These are phyloP conservation scores for Teratosphaeria pseudoeucalypti DNA, from an alignment of 2,329 filamentous ascomycete genomes.

Conservation along the genomic window DNA sequence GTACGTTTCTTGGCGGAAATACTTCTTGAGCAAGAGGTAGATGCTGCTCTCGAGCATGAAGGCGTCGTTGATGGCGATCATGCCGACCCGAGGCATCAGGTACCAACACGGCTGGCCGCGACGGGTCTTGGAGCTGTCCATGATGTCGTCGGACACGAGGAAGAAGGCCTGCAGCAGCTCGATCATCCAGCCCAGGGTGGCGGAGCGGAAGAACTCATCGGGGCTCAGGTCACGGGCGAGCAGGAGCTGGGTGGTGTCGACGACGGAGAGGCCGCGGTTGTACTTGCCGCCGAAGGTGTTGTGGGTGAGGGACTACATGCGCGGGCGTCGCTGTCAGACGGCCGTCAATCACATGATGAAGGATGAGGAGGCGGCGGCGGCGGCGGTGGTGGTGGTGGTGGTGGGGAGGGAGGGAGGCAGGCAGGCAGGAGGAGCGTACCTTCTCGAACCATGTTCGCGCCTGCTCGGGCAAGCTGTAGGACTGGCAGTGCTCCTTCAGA, in stretches of 20 bases:
- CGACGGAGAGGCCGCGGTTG: conserved; percentile 96
- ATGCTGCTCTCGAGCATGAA: conserved; percentile 91
- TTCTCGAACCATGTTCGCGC: conserved; percentile 79
- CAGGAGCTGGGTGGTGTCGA: conserved; percentile 78
- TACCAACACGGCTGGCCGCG: conserved; percentile 97
- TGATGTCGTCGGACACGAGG: conserved; percentile 96
- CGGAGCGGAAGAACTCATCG: conserved; percentile 79
- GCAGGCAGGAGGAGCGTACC: conserved; percentile 37
- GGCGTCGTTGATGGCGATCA: conserved; percentile 96
- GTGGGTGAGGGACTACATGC: conserved; percentile 59
- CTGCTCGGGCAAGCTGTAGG: conserved; percentile 73
- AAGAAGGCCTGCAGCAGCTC: conserved; percentile 98
- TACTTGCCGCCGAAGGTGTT: conserved; percentile 94
- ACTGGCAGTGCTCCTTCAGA: conserved; percentile 64
- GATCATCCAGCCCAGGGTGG: conserved; percentile 90
- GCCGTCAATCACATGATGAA: conserved; percentile 9
- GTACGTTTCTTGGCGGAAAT: conserved; percentile 75
- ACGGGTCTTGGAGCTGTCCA: conserved; percentile 92
- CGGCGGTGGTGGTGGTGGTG: too few relatives aligned
- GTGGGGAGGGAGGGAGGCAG: background rate
- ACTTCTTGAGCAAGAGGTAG: conserved; percentile 85
- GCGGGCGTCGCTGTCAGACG: conserved; percentile 7
- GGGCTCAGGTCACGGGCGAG: conserved; percentile 60
- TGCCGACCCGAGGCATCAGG: conserved; percentile 75
- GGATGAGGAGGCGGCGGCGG: too few relatives aligned